Conservation (phyloP, 2,329 filamentous ascomycete genomes). For the Aureobasidium sp. region DNA sequence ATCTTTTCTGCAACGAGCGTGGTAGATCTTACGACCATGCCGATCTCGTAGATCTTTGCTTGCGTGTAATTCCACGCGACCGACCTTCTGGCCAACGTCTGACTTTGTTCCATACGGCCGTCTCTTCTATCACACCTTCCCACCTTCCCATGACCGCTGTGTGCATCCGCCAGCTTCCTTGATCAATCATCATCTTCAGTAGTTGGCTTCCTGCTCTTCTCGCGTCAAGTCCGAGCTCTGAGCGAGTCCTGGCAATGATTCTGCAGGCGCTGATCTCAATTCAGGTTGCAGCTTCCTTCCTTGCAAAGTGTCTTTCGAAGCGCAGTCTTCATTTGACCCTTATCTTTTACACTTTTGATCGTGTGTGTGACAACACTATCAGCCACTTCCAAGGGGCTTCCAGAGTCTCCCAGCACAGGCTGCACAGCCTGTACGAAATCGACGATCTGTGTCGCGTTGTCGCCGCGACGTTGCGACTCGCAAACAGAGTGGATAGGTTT, state of each 20-base stretch:
- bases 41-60: constrained; percentile 8
- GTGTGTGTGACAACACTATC: neutral
- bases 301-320: neutral
- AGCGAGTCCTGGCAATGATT: neutral
- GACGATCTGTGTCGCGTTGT: neutral
- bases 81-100: neutral
- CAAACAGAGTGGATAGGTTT: neutral
- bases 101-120: neutral
- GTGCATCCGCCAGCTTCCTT: neutral
- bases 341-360: neutral
- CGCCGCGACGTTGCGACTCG: neutral
- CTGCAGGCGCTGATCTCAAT: constrained; percentile 3
- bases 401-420: neutral
- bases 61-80: constrained; percentile 7
- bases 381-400: neutral
- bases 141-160: neutral
- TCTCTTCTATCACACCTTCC: neutral
- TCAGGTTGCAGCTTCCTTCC: neutral
- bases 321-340: neutral
- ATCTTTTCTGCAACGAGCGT: neutral
- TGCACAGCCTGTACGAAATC: neutral
- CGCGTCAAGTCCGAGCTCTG: neutral
- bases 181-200: neutral
- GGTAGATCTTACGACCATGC: constrained; percentile 1
- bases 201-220: neutral